Base-by-base conservation (phyloP, 306 rosid species). In the Pyrus communis region DNA sequence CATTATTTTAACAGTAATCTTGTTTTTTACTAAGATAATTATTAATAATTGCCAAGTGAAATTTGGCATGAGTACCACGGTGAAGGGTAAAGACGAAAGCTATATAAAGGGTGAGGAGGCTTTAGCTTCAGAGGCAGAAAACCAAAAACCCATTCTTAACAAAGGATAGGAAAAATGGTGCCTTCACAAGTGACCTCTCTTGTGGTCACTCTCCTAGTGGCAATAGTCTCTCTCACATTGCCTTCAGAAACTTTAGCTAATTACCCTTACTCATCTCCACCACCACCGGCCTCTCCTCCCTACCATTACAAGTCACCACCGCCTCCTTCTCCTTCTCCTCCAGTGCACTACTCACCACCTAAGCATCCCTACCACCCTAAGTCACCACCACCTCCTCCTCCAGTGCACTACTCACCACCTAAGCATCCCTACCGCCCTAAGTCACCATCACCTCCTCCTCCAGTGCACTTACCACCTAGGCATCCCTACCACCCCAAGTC, bases 251-350 rank as follows among this genome's bases (percentile, higher is more conserved):
- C 81, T 28, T 82, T 81, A 0, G 85, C 91, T 30, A 62, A 75
- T 77, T 88, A 91, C 82, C 1, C 59, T 8, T 89, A 89, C 57
- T 60, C 90, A 2, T 89, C 95, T 46, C 93, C 91, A 9, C 91
- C 90, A 57, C 74, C 88, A 12, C 88, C 82, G 2, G 63, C 25
- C 49, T 64, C 82, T 69, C 82, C 82, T 78, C 79, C 0, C 69
- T 86, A 1, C 85, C 87, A 3, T 12, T 23, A 35, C 40, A 35
- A 35, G 40, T 35, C 40, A 35, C 40, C 40, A 35, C 40, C 40
- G 9, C 40, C 40, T 73, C 81, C 68, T 15, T 31, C 68, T 9
- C 23, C 68, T 63, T 4, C 65, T 10, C 35, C 65, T 60, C 65
- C 65, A 3, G 15, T 58, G 15, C 76, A 5, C 71, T 72, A 45